Conservation (phyloP, 139 green algal species). For the Coelastrella sp. region DNA sequence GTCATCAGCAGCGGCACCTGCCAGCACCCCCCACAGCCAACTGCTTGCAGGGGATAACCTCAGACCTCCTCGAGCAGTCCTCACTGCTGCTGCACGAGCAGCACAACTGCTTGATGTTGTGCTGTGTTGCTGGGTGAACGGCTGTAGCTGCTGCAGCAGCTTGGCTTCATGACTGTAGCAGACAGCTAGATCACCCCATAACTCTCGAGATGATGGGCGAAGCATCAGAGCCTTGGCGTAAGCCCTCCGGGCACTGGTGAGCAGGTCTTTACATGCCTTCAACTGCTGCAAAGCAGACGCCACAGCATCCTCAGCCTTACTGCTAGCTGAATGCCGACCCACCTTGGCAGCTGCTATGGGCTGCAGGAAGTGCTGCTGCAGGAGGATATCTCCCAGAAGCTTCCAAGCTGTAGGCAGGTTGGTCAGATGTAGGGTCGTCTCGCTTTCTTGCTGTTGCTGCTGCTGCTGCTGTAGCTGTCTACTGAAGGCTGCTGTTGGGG, state of each 20-base stretch:
- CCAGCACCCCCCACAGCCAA: slow-evolving; percentile 73
- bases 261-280: slow-evolving; percentile 43
- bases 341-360: neutral
- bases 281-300: slow-evolving; percentile 29
- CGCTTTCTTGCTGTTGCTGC: too few species aligned
- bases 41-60: slow-evolving; percentile 59
- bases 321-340: neutral
- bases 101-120: neutral
- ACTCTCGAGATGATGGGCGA: slow-evolving; percentile 50
- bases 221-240: slow-evolving; percentile 77
- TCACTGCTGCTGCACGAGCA: slow-evolving; percentile 8
- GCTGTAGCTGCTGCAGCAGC: slow-evolving; percentile 40
- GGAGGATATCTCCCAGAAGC: slow-evolving; percentile 75
- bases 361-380: slow-evolving; percentile 63
- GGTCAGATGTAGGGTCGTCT: neutral
- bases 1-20: slow-evolving; percentile 42
- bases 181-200: slow-evolving; percentile 69
- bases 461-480: slow-evolving; percentile 26
- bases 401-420: slow-evolving; percentile 70
- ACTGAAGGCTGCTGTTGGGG: slow-evolving; percentile 57
- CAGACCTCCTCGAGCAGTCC: slow-evolving; percentile 61
- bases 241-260: slow-evolving; percentile 55
- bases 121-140: too few species aligned
- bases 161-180: slow-evolving; percentile 43
- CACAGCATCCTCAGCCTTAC: neutral